Evolutionary conservation across 768 basidiomycete species (phyloP).

Genomic region (Collybia mongolica): DNA sequence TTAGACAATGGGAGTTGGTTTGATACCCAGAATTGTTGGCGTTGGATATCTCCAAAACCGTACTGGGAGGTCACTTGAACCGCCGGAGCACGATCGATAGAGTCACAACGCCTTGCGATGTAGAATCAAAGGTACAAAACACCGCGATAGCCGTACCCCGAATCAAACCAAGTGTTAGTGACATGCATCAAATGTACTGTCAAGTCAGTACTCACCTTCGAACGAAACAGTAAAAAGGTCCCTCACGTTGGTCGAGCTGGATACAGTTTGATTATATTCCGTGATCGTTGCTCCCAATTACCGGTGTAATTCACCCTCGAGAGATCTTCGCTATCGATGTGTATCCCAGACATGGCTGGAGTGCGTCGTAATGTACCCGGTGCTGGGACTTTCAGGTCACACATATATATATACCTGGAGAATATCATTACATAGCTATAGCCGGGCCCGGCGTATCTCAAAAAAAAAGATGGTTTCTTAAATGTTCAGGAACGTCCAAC

Average conservation of each 20-base stretch:
- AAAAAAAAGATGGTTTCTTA: too few relatives aligned
- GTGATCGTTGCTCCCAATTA: constrained; percentile 24
- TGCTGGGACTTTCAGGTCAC: too few relatives aligned
- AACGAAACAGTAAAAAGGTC: constrained; percentile 34
- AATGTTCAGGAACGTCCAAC: too few relatives aligned
- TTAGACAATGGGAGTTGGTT: constrained; percentile 16
- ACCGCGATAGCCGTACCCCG: too few relatives aligned
- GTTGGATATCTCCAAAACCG: constrained; percentile 23
- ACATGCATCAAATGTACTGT: neutral
- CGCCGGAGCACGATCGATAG: constrained; percentile 27
- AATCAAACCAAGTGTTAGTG: constrained; percentile 11
- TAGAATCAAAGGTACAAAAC: constrained; percentile 31
- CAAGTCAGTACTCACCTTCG: constrained; percentile 19
- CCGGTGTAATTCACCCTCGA: constrained; percentile 30
- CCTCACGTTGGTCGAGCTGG: constrained; percentile 30
- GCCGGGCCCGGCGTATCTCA: too few relatives aligned
- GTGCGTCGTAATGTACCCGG: too few relatives aligned
- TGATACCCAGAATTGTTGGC: constrained; percentile 37
- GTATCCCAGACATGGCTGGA: constrained; percentile 15
- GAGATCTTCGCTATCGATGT: constrained; percentile 34
- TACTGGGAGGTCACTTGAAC: constrained; percentile 22
- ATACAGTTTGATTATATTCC: constrained; percentile 29
- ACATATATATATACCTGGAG: too few relatives aligned
- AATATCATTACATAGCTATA: too few relatives aligned
- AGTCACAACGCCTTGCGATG: constrained; percentile 32